A percentile compares a stretch with the other conserved stretches of the same genome.
Conservation (phyloP, 352 stramenopile genomes). For the Phytopythium oedochilum region DNA sequence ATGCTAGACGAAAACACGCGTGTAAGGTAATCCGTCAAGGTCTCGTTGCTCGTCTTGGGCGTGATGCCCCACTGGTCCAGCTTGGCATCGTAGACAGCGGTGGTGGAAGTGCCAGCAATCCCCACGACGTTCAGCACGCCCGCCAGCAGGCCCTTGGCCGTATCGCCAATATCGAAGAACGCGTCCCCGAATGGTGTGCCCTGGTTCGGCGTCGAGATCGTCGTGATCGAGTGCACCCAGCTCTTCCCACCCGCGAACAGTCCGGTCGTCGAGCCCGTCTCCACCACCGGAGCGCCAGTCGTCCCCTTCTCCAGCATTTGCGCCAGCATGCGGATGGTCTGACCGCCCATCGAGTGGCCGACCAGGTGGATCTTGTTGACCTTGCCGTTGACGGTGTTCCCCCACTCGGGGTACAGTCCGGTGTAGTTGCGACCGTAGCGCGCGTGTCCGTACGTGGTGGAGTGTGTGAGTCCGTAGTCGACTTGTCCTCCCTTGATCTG, state of each 20-base stretch:
- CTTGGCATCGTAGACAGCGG: slow-evolving; percentile 42
- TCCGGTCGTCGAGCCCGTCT: slow-evolving; percentile 22
- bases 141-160: slow-evolving; percentile 26
- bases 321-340: slow-evolving; percentile 59
- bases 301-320: slow-evolving; percentile 25
- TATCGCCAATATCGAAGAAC: slow-evolving; percentile 32
- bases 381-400: slow-evolving; percentile 28
- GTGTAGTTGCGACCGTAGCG: slow-evolving; percentile 40
- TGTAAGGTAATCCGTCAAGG: slow-evolving; percentile 27
- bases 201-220: slow-evolving; percentile 54
- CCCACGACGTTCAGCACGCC: slow-evolving; percentile 22
- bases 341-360: slow-evolving; percentile 71
- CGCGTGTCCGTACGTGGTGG: slow-evolving; percentile 23
- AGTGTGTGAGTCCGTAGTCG: slow-evolving; percentile 43
- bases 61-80: slow-evolving; percentile 44
- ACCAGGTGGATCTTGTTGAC: slow-evolving; percentile 67
- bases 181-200: slow-evolving; percentile 45
- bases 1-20: slow-evolving; percentile 34
- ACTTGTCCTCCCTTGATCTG: slow-evolving; percentile 46
- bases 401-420: slow-evolving; percentile 56
- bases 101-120: slow-evolving; percentile 14
- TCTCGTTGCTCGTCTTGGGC: slow-evolving; percentile 18
- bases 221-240: slow-evolving; percentile 72
- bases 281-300: slow-evolving; percentile 25
- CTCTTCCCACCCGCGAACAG: slow-evolving; percentile 49